Conservation (phyloP, 2,329 filamentous ascomycete genomes). For the Talaromyces sp. region DNA sequence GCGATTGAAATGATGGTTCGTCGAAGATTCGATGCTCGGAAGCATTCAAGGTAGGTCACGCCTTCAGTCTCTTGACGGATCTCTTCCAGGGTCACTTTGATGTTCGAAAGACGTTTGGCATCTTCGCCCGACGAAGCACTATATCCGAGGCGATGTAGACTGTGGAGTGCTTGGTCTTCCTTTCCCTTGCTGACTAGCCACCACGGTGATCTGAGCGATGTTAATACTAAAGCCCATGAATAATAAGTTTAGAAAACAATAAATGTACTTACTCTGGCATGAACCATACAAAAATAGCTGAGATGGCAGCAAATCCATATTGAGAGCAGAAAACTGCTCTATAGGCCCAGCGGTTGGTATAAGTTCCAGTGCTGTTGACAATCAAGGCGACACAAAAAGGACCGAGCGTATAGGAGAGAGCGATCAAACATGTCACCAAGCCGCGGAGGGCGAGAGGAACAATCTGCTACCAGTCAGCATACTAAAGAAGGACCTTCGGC, state of each 20-base stretch:
- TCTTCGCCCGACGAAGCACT: not conserved
- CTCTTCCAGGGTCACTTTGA: slow-evolving; percentile 11
- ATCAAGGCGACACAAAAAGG: slow-evolving; percentile 42
- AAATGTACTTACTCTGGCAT: not conserved
- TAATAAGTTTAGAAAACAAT: too few relatives aligned
- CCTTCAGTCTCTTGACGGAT: slow-evolving; percentile 32
- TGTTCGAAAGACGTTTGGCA: not conserved
- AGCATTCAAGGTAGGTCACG: slow-evolving; percentile 41
- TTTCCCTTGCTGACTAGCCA: not conserved
- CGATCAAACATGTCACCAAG: slow-evolving; percentile 36
- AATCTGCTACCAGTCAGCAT: slow-evolving; percentile 24
- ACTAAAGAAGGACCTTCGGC: too few relatives aligned
- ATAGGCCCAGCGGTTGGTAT: slow-evolving; percentile 43
- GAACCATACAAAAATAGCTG: slow-evolving; percentile 24
- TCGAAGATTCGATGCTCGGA: slow-evolving; percentile 38
- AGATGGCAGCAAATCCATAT: slow-evolving; percentile 41
- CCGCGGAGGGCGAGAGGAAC: slow-evolving; percentile 40
- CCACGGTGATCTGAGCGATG: not conserved
- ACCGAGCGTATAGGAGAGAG: slow-evolving; percentile 42
- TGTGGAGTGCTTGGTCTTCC: not conserved
- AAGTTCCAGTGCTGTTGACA: slow-evolving; percentile 36
- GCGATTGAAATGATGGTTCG: slow-evolving; percentile 41
- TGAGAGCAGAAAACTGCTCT: slow-evolving; percentile 42
- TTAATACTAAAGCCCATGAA: not conserved
- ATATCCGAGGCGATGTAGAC: not conserved